Evolutionary conservation across 345 rosid genomes (phyloP).

Genomic region (Eucalyptus guilfoylei): DNA sequence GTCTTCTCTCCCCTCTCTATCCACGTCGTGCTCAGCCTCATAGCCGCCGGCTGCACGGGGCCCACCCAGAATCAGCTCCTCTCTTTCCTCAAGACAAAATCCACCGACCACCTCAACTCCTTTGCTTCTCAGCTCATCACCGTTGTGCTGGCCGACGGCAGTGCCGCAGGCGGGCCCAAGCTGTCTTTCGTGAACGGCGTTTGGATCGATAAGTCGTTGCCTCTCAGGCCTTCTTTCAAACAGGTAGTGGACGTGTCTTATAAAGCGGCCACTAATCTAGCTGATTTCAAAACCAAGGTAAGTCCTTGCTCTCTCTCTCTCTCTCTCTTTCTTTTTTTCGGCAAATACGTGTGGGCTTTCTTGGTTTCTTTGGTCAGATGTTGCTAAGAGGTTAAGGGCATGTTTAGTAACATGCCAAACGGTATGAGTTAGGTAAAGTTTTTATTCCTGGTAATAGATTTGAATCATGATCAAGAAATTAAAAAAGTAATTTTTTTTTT

Average conservation of each 20-base stretch:
- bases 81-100: slow-evolving; percentile 53
- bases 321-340: not conserved
- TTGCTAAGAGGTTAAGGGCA: not conserved
- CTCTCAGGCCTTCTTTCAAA: slow-evolving; percentile 50
- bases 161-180: slow-evolving; percentile 51
- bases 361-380: not conserved
- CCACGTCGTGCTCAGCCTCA: slow-evolving; percentile 54
- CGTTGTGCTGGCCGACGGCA: slow-evolving; percentile 59
- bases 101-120: slow-evolving; percentile 37
- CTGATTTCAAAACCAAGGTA: slow-evolving; percentile 74
- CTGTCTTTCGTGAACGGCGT: slow-evolving; percentile 51
- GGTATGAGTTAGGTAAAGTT: too few species aligned
- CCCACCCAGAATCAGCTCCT: slow-evolving; percentile 63
- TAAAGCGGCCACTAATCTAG: slow-evolving; percentile 50
- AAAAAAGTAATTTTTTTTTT: too few species aligned
- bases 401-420: too few species aligned
- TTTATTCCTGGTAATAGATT: too few species aligned
- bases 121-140: slow-evolving; percentile 51
- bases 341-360: not conserved
- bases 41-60: slow-evolving; percentile 61
- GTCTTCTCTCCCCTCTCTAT: slow-evolving; percentile 78
- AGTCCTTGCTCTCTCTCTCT: not conserved
- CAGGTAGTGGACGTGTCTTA: slow-evolving; percentile 35
- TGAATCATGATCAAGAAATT: too few species aligned
- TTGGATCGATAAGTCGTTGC: slow-evolving; percentile 57